Conservation (phyloP, 2,329 filamentous ascomycete genomes). For the Cladosporium phlei region DNA sequence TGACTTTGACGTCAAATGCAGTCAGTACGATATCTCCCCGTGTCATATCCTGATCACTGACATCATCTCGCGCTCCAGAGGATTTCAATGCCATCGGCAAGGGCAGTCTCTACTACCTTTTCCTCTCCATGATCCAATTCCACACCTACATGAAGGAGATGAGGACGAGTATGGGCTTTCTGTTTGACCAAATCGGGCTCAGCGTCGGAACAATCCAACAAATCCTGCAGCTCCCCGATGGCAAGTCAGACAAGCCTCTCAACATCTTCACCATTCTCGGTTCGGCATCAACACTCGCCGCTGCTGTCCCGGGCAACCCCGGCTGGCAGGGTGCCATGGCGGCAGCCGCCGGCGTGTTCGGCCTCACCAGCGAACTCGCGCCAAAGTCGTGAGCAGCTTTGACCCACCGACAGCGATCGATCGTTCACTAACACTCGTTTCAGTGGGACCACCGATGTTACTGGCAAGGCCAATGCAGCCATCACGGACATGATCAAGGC, state of each 20-base stretch:
- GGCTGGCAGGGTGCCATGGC: neutral
- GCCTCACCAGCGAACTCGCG: neutral
- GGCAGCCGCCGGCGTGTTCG: neutral
- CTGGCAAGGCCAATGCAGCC: neutral
- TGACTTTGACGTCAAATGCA: neutral
- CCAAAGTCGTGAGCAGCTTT: neutral
- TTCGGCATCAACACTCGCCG: neutral
- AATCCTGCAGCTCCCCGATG: constrained; percentile 1
- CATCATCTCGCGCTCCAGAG: neutral
- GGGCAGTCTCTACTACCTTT: constrained; percentile 10
- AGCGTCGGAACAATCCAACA: neutral
- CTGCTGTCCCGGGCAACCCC: neutral
- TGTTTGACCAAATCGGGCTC: neutral
- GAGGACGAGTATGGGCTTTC: neutral
- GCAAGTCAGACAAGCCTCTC: neutral
- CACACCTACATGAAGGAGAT: constrained; percentile 3
- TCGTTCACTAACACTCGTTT: neutral
- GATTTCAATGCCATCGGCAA: constrained; percentile 6
- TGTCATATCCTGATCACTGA: neutral
- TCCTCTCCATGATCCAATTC: neutral
- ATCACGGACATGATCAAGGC: neutral
- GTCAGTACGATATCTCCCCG: neutral
- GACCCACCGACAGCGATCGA: neutral
- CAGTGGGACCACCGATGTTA: neutral
- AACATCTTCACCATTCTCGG: constrained; percentile 3